Evolutionary conservation across 2,329 filamentous ascomycete genomes (phyloP).

Genomic region (Fonsecaea pugnacius): DNA sequence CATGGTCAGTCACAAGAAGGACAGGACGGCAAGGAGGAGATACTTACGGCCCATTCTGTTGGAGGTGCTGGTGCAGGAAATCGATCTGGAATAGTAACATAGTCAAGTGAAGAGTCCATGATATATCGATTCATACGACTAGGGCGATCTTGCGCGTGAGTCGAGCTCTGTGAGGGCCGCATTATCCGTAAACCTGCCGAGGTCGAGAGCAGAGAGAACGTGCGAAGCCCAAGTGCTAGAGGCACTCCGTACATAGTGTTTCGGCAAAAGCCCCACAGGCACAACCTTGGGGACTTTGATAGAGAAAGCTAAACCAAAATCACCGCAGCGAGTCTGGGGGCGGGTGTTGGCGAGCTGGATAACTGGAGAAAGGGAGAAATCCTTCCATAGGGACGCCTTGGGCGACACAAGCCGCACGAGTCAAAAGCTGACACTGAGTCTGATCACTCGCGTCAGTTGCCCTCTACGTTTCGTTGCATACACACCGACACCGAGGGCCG

Average conservation of each 20-base stretch:
- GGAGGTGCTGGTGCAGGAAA: slow-evolving; percentile 14
- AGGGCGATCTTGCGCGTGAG: slow-evolving; percentile 5
- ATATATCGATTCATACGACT: slow-evolving; percentile 1
- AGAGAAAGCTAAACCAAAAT: background rate
- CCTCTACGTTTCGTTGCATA: background rate
- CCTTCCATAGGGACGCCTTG: too few species aligned
- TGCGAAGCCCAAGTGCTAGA: too few species aligned
- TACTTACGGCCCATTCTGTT: slow-evolving; percentile 20
- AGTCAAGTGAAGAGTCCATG: slow-evolving; percentile 7
- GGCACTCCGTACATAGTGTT: background rate
- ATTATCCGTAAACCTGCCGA: slow-evolving; percentile 4
- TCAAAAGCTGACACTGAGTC: background rate
- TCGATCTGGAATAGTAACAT: background rate
- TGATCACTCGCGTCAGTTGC: background rate
- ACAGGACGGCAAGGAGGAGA: background rate
- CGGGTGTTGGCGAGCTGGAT: too few species aligned
- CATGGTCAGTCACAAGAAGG: background rate
- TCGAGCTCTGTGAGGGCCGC: slow-evolving; percentile 1
- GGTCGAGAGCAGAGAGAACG: background rate
- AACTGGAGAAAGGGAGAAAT: background rate
- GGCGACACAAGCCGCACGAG: background rate
- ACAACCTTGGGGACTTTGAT: background rate
- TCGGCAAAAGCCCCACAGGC: background rate
- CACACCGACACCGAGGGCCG: background rate
- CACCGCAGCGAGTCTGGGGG: background rate